These are phyloP conservation scores for Podaxis rugospora DNA, from an alignment of 768 basidiomycete genomes.

Conservation along the genomic window DNA sequence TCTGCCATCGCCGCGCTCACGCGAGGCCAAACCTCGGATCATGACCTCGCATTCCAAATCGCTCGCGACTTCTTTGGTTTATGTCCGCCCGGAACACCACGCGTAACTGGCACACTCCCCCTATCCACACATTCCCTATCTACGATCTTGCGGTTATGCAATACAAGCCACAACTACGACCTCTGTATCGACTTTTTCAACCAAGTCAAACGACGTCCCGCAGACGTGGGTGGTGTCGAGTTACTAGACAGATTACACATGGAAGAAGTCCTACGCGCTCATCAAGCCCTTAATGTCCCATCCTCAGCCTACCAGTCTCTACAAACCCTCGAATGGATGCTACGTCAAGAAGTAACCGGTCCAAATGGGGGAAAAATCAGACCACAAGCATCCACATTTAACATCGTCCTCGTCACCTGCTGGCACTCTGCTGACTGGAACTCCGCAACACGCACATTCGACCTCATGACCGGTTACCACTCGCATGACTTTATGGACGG, in stretches of 20 bases:
- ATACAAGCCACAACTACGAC: conserved; percentile 38
- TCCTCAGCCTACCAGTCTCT: conserved; percentile 46
- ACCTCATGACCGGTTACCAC: conserved; percentile 70
- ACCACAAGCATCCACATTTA: conserved; percentile 49
- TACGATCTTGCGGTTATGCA: conserved; percentile 54
- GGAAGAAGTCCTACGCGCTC: conserved; percentile 57
- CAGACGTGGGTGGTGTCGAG: conserved; percentile 28
- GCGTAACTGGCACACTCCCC: conserved; percentile 31
- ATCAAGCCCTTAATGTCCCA: conserved; percentile 35
- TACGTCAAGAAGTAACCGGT: conserved; percentile 46
- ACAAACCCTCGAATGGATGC: conserved; percentile 65
- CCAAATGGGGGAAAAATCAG: conserved; percentile 42
- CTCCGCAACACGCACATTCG: conserved; percentile 51
- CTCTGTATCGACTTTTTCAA: conserved; percentile 54
- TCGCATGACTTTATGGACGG: conserved; percentile 50
- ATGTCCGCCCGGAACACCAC: conserved; percentile 35
- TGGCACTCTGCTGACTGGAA: conserved; percentile 63
- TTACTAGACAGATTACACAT: conserved; percentile 52
- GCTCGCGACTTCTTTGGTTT: conserved; percentile 62
- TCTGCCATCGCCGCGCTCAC: conserved; percentile 52
- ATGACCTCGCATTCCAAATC: conserved; percentile 64
- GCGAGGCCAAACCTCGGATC: conserved; percentile 53
- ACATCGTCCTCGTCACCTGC: conserved; percentile 60
- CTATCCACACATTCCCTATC: conserved; percentile 47
- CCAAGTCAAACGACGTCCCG: conserved; percentile 49